A percentile compares a stretch with the other conserved stretches of the same genome.
Evolutionary conservation across 345 rosid genomes (phyloP).

Genomic region (Lepidium didymum): DNA sequence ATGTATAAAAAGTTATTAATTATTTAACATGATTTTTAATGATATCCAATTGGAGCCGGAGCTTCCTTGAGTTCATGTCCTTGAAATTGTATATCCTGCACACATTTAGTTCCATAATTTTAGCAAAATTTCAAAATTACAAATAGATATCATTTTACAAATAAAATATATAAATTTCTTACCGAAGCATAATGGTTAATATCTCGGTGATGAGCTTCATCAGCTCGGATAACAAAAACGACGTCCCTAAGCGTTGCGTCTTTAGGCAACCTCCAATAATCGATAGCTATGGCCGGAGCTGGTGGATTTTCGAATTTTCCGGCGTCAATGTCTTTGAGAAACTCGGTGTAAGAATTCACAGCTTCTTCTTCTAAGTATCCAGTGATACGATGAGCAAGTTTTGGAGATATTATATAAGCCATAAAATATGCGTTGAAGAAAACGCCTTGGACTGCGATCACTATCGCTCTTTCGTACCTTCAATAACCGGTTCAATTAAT

Average conservation of each 20-base stretch:
- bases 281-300: slow-evolving; percentile 60
- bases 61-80: slow-evolving; percentile 47
- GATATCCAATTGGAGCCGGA: slow-evolving; percentile 52
- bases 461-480: slow-evolving; percentile 46
- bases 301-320: slow-evolving; percentile 46
- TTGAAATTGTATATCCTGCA: slow-evolving; percentile 54
- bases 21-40: slow-evolving; percentile 16
- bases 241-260: slow-evolving; percentile 56
- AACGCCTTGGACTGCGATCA: slow-evolving; percentile 50
- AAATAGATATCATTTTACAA: not conserved
- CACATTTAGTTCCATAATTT: not conserved
- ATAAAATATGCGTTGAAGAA: slow-evolving; percentile 53
- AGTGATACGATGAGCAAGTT: slow-evolving; percentile 50
- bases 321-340: slow-evolving; percentile 49
- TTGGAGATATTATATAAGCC: slow-evolving; percentile 46
- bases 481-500: not conserved
- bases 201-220: slow-evolving; percentile 63
- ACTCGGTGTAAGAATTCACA: slow-evolving; percentile 49
- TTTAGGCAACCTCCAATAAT: slow-evolving; percentile 51
- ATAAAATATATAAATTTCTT: not conserved
- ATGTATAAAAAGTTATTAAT: not conserved
- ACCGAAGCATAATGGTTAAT: slow-evolving; percentile 67
- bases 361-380: slow-evolving; percentile 66
- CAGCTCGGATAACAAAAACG: slow-evolving; percentile 50
- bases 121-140: no score